Base-by-base conservation (phyloP, 1,284 basidiomycete species). In the Ceratobasidium sp. region DNA sequence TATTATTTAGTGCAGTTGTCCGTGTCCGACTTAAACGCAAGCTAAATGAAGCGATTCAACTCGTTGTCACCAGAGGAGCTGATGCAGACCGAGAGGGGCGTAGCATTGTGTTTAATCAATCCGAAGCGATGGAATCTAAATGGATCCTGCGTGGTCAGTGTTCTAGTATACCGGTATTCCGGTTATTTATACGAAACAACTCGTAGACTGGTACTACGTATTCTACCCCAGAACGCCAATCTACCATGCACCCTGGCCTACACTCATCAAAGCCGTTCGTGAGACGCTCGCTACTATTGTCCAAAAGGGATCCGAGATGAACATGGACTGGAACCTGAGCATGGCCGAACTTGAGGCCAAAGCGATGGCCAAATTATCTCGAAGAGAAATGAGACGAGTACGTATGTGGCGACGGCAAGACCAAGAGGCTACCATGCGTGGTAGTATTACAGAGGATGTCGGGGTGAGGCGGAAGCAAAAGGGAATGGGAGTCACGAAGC, bases 391-490 rank as follows among this genome's bases (percentile, higher is more conserved):
- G 58, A 25, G 58, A 22, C 58, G 58, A 20, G 20, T 62, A 25
- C 58, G 45, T 27, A 62, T 62, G 58, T 62, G 58, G 58, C 58
- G 45, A 17, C 43, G 58, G n/a, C 58, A 62, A 27, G 45, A 50
- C 3, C 58, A 62, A 27, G 58, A 50, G 31, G 58, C 32, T 43
- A 17, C 38, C n/a, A 20, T 10, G 29, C 43, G 58, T 32, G 58
- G 58, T 50, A 13, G 31, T 20, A 49, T 62, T 34, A 31, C 58
- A 15, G 58, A 62, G 29, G 58, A 62, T 35, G 58, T 62, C 8
- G 58, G 58, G 20, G 38, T 62, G 12, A 45, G 58, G 32, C 38
- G 58, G 58, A 62, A 62, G 32, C 15, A 25, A 27, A 50, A 62
- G 32, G 58, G 58, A 3, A 49, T 38, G 58, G 58, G 58, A 5